Conservation (phyloP, 202 grass and related monocot genomes). For the Carex arenaria region DNA sequence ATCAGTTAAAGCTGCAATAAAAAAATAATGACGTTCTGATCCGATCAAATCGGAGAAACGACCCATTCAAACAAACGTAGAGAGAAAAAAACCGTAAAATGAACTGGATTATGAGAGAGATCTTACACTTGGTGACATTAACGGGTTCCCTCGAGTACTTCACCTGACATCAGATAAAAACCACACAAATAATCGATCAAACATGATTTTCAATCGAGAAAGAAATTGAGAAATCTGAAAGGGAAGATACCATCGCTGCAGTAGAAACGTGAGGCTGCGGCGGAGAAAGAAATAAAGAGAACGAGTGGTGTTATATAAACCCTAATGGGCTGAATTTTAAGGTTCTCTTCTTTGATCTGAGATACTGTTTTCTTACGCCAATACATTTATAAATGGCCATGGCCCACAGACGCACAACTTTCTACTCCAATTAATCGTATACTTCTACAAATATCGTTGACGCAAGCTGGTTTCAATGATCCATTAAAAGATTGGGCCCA, state of each 20-base stretch:
- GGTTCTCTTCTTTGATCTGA: no score
- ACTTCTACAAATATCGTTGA: no score
- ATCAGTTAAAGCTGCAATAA: background rate
- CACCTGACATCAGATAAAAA: constrained; percentile 29
- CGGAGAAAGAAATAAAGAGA: no score
- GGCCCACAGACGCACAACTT: no score
- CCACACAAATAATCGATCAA: background rate
- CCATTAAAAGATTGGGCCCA: no score
- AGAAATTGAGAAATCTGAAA: background rate
- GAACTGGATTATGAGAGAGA: background rate
- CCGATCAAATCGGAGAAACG: background rate
- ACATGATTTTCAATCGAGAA: background rate
- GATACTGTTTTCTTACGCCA: no score
- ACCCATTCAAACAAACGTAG: constrained; percentile 16
- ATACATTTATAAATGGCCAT: no score
- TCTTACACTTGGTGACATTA: constrained; percentile 84
- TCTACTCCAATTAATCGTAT: no score
- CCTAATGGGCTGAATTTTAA: no score
- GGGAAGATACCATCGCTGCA: background rate
- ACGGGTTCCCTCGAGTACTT: constrained; percentile 74
- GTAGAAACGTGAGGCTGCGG: background rate
- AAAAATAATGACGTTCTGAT: background rate
- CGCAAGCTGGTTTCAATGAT: no score
- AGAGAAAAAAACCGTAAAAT: background rate
- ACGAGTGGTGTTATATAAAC: no score